Base-by-base conservation (phyloP, 2,329 filamentous ascomycete genomes). In the Amauroascus niger region DNA sequence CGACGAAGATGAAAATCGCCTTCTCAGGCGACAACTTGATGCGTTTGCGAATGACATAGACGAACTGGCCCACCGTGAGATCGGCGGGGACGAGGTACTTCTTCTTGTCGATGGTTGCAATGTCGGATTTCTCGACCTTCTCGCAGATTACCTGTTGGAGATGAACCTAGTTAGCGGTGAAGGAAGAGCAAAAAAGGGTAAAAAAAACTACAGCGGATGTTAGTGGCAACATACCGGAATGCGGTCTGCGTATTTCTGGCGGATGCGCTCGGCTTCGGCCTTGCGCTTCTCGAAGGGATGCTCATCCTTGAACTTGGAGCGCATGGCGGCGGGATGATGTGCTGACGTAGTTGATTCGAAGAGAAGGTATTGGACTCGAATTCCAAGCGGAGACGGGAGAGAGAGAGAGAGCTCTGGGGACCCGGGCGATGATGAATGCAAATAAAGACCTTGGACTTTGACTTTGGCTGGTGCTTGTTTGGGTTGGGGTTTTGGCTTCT, bases 271-370 rank as follows among this genome's bases (percentile, higher is more conserved):
- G 71, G 93, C 93, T 78, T 98, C 93, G 62, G 93, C 93, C 88
- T 97, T 96, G 78, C 93, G 89, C 88, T 98, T 98, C 86, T 97
- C 93, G 73, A 97, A 97, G 66, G 88, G 89, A 74, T 97, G 93
- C 83, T 97, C 93, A 84, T 98, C 93, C 89, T 98, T 98, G 76
- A 98, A 98, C 83, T 97, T 97, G 80, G 88, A 95, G 71, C 90
- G 87, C 89, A 96, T 96, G 63, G 69, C 88, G 79, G 69, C 24
- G n/a, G 35, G 33, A 30, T 39, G 35, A 18, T 39, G 69, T n/a
- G 18, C 20, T 45, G 39, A 54, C 33, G 45, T 54, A 50, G 44
- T 49, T 35, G 52, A 33, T 22, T 49, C 9, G 57, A 50, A 52
- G 59, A 51, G 56, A 49, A 55, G 52, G 56, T 48, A 57, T 59